These are phyloP conservation scores for Cladophialophora immunda DNA, from an alignment of 2,329 filamentous ascomycete genomes.

Conservation along the genomic window DNA sequence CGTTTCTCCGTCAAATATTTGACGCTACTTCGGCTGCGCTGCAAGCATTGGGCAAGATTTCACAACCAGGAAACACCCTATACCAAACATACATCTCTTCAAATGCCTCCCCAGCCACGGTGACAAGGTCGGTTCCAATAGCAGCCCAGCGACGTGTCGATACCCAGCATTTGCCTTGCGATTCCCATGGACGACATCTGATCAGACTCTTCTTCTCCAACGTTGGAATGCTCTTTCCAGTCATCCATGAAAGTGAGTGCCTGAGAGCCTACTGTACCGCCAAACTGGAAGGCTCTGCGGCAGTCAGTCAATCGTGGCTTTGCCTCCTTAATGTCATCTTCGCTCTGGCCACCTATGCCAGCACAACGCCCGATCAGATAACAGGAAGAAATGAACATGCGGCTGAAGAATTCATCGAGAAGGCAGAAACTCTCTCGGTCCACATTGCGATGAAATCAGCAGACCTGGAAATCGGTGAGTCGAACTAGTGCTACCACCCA, in stretches of 20 bases:
- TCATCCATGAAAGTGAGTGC: constrained; percentile 42
- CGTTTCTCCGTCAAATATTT: constrained; percentile 33
- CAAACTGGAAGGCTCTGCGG: constrained; percentile 37
- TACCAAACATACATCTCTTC: constrained; percentile 26
- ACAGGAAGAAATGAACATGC: constrained; percentile 31
- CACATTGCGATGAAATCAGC: constrained; percentile 34
- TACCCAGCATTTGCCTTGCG: constrained; percentile 28
- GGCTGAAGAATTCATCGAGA: constrained; percentile 33
- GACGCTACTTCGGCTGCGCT: constrained; percentile 32
- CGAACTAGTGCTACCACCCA: background rate
- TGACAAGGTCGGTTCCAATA: constrained; percentile 27
- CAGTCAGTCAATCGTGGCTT: constrained; percentile 44
- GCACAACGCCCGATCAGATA: constrained; percentile 26
- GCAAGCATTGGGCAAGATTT: constrained; percentile 27
- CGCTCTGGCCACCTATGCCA: constrained; percentile 42
- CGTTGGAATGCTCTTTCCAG: constrained; percentile 45
- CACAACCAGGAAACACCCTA: constrained; percentile 21
- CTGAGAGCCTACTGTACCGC: constrained; percentile 42
- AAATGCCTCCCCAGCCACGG: constrained; percentile 30
- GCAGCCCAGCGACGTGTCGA: constrained; percentile 22
- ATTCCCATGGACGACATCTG: constrained; percentile 40
- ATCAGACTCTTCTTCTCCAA: constrained; percentile 50
- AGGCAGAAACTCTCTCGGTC: constrained; percentile 31
- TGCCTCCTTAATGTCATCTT: constrained; percentile 45
- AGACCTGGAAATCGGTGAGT: constrained; percentile 30